Base-by-base conservation (phyloP, 371 early-diverging fungal genomes). In the Lichtheimia hyalospora region DNA sequence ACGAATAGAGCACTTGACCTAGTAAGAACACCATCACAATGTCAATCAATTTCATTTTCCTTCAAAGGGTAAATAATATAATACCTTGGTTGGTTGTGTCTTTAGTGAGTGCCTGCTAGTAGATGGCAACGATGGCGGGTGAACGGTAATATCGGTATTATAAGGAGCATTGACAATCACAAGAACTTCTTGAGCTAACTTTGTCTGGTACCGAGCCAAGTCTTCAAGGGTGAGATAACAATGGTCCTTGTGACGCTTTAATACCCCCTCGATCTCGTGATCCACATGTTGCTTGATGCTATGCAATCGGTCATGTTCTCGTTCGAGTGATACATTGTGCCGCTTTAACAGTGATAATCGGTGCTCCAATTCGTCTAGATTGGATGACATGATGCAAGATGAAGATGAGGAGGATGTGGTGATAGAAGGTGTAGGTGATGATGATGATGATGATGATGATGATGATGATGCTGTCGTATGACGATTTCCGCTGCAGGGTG, bases 151-250 rank as follows among this genome's bases (percentile, higher is more conserved):
- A 49, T 71, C 67, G 42, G 71, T 73, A 60, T 71, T 61, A 62
- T 69, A 62, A 54, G 77, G 69, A 18, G 73, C 69, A 65, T 76
- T 73, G 27, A 76, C 71, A 13, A 73, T 60, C 44, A 75, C 60
- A 40, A 69, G 57, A 12, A 69, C 57, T 49, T 73, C 69, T 63
- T 70, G 68, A 52, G 62, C 63, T 51, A 66, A 58, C 46, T 62
- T 66, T 10, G 56, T 57, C 54, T 73, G 62, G 63, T 71, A 75
- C 44, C 52, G 59, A 10, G 59, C 62, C 13, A 74, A 54, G 46
- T 77, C 77, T 27, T 73, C 65, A 12, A 74, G 14, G 21, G 77
- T 74, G 48, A 77, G 49, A 55, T 77, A 74, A 52, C 77, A 77
- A 61, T 73, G 66, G 18, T 61, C 48, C 23, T 62, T 40, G 49